phyloP scores from a whole-genome alignment of 805 yeast species.

The Saturnispora hagleri region DNA sequence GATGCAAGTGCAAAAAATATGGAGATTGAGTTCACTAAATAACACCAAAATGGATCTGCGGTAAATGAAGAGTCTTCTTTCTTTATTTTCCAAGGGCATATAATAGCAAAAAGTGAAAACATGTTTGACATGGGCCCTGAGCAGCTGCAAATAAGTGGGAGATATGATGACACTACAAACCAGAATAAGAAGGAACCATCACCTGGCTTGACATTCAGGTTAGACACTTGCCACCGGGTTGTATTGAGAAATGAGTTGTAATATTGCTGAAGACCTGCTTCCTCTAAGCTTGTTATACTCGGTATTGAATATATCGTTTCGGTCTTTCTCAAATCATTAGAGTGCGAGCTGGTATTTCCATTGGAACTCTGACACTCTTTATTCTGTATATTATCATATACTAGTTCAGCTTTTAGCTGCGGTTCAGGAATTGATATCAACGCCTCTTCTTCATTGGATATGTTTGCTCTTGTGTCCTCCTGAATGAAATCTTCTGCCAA shows the following conservation, averaged over 20 bases:
- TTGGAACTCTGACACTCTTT: neutral
- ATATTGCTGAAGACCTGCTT: constrained; percentile 16
- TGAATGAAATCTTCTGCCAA: constrained; percentile 4
- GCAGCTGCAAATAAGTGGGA: constrained; percentile 72
- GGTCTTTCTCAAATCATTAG: neutral
- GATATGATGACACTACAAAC: constrained; percentile 57
- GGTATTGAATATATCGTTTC: constrained; percentile 7
- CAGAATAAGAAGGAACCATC: constrained; percentile 33
- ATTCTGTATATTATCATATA: neutral
- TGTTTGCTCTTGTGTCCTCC: constrained; percentile 4
- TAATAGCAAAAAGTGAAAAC: constrained; percentile 61
- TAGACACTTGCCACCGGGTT: constrained; percentile 24
- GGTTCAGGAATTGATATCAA: neutral
- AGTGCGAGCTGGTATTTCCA: neutral
- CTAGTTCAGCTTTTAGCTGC: neutral
- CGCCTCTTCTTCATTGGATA: neutral
- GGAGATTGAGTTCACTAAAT: constrained; percentile 52
- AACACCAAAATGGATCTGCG: constrained; percentile 28
- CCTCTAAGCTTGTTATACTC: constrained; percentile 8
- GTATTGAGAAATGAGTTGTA: constrained; percentile 21
- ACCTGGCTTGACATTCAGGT: constrained; percentile 26
- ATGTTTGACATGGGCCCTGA: constrained; percentile 72
- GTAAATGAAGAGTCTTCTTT: constrained; percentile 3
- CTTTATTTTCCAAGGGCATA: constrained; percentile 48
- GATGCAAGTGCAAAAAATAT: constrained; percentile 58